Evolutionary conservation across 2,329 filamentous ascomycete species (phyloP).

Genomic region (Verruconis gallopava): DNA sequence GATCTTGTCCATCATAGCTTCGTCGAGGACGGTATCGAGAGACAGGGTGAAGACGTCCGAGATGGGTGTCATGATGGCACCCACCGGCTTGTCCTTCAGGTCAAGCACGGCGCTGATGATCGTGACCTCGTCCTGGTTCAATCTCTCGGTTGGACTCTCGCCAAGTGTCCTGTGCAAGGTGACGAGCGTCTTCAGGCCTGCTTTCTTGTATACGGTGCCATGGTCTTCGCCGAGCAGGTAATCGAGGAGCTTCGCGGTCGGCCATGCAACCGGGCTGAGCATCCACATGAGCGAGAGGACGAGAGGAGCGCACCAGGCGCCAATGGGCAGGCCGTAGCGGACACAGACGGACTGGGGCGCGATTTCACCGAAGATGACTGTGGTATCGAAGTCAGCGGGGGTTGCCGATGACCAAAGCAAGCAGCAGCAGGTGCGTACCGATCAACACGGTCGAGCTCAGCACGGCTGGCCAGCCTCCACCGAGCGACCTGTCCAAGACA

Average conservation of each 20-base stretch:
- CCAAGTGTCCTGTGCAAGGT: conserved; percentile 88
- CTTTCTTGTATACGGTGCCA: conserved; percentile 96
- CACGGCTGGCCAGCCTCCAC: conserved; percentile 88
- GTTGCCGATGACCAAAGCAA: background rate
- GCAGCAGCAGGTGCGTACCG: conserved; percentile 42
- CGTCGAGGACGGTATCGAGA: conserved; percentile 85
- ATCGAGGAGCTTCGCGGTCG: conserved; percentile 89
- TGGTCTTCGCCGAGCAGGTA: conserved; percentile 88
- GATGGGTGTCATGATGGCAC: conserved; percentile 97
- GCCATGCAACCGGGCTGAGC: conserved; percentile 81
- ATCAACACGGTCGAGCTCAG: conserved; percentile 88
- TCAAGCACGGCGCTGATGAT: conserved; percentile 97
- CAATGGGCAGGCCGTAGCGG: conserved; percentile 87
- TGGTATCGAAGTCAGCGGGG: background rate
- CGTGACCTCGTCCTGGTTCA: conserved; percentile 96
- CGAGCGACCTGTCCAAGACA: conserved; percentile 83
- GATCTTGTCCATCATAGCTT: conserved; percentile 87
- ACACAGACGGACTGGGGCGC: conserved; percentile 94
- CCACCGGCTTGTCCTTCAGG: conserved; percentile 89
- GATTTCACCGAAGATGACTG: conserved; percentile 96
- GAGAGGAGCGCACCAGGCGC: conserved; percentile 81
- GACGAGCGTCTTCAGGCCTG: conserved; percentile 88
- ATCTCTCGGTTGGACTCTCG: conserved; percentile 64
- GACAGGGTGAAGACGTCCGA: conserved; percentile 93
- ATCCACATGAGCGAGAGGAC: conserved; percentile 87